These are phyloP conservation scores for Zoysia pacifica DNA, from an alignment of 176 grass and related monocot species.

Conservation along the genomic window DNA sequence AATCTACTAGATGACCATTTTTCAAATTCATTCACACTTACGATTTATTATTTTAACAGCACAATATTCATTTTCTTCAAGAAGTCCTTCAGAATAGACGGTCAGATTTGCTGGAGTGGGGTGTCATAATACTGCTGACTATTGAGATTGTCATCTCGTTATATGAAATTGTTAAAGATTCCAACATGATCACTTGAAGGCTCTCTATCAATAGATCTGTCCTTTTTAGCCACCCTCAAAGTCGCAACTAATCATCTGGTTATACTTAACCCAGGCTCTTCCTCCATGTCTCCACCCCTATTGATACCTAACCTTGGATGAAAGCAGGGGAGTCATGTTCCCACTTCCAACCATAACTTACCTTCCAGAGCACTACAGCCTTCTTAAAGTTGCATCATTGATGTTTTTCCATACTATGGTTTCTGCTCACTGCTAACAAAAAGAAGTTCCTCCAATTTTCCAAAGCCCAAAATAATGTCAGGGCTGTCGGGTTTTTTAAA, in stretches of 20 bases:
- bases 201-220: constrained; percentile 2
- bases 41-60: constrained; percentile 58
- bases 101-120: constrained; percentile 84
- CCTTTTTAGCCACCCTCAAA: not conserved
- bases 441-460: constrained; percentile 8
- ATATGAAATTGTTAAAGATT: constrained; percentile 76
- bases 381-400: constrained; percentile 14
- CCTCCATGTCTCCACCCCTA: not conserved
- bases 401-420: constrained; percentile 7
- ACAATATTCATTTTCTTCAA: constrained; percentile 96
- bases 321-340: constrained; percentile 20
- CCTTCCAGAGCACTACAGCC: not conserved
- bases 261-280: constrained; percentile 17
- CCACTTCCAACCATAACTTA: not conserved
- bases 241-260: not conserved
- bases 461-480: not conserved
- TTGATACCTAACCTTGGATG: constrained; percentile 31
- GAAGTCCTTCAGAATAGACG: constrained; percentile 90
- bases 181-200: constrained; percentile 64
- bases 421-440: constrained; percentile 13
- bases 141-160: constrained; percentile 84
- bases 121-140: constrained; percentile 71
- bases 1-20: not conserved
- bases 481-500: not conserved
- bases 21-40: not conserved